These are phyloP conservation scores for Saccharum officinarum DNA, from an alignment of 176 grass and related monocot species.

Conservation along the genomic window DNA sequence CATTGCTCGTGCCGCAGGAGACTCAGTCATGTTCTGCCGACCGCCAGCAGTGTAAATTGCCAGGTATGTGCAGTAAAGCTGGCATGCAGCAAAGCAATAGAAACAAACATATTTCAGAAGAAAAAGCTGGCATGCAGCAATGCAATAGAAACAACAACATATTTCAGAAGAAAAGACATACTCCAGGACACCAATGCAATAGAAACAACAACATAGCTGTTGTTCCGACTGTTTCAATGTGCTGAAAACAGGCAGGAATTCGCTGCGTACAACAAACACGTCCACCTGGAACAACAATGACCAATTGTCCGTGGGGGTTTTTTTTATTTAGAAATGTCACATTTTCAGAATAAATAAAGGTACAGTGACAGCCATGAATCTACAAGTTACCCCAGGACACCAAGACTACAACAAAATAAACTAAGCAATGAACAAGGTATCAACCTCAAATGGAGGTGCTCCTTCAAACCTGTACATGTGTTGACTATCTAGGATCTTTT, in stretches of 20 bases:
- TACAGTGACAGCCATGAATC: background rate
- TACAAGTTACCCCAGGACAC: background rate
- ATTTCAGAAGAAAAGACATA: background rate
- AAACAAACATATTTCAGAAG: background rate
- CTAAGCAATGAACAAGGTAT: constrained; percentile 27
- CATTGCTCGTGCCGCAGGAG: background rate
- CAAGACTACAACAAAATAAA: constrained; percentile 10
- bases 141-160: background rate
- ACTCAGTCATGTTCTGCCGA: background rate
- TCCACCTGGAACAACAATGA: background rate
- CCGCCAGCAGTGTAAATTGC: background rate
- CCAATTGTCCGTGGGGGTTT: no score
- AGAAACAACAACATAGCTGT: background rate
- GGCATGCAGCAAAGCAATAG: background rate
- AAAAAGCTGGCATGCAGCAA: background rate
- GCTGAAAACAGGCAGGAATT: background rate
- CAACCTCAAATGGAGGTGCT: constrained; percentile 3
- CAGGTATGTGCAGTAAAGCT: background rate
- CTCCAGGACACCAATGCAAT: no score
- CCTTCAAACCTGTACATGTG: constrained; percentile 35
- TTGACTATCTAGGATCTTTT: constrained; percentile 15
- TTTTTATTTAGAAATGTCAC: constrained; percentile 25
- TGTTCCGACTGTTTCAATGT: background rate
- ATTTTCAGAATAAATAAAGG: background rate
- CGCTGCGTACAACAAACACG: background rate